Conservation (phyloP, 2,329 filamentous ascomycete genomes). For the Exophiala sp. region DNA sequence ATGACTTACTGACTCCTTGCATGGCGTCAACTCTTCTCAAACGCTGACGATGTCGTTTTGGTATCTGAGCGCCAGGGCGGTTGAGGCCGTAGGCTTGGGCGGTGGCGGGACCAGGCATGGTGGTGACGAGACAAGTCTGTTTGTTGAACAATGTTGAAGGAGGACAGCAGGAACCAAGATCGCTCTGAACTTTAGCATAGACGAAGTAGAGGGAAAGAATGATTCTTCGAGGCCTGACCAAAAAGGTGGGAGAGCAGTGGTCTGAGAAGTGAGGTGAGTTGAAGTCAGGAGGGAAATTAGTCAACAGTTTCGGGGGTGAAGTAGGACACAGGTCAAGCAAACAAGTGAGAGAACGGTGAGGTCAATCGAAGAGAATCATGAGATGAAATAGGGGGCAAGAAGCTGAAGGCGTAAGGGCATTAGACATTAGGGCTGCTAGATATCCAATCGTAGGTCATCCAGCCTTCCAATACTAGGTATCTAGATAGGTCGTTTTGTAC, state of each 20-base stretch:
- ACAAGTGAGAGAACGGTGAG: background rate
- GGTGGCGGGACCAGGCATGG: conserved; percentile 2
- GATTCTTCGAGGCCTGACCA: background rate
- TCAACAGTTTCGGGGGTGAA: background rate
- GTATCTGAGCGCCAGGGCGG: background rate
- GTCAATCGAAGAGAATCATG: background rate
- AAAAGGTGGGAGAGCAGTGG: background rate
- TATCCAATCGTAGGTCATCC: conserved; percentile 33
- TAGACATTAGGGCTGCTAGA: conserved; percentile 28
- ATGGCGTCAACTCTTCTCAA: background rate
- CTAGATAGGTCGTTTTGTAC: background rate
- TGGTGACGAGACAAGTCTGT: background rate
- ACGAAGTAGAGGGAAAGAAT: background rate
- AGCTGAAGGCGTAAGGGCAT: conserved; percentile 16
- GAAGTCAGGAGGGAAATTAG: background rate
- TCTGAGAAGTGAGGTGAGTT: background rate
- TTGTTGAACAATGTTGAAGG: background rate
- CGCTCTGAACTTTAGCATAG: background rate
- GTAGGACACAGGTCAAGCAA: background rate
- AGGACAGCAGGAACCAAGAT: background rate
- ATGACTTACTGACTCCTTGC: conserved; percentile 31
- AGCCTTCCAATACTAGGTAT: conserved; percentile 25
- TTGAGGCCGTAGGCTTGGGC: background rate
- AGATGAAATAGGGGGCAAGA: background rate
- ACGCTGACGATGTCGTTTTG: background rate